These are phyloP conservation scores for Cercospora nicotianae DNA, from an alignment of 2,329 filamentous ascomycete genomes.

Conservation along the genomic window DNA sequence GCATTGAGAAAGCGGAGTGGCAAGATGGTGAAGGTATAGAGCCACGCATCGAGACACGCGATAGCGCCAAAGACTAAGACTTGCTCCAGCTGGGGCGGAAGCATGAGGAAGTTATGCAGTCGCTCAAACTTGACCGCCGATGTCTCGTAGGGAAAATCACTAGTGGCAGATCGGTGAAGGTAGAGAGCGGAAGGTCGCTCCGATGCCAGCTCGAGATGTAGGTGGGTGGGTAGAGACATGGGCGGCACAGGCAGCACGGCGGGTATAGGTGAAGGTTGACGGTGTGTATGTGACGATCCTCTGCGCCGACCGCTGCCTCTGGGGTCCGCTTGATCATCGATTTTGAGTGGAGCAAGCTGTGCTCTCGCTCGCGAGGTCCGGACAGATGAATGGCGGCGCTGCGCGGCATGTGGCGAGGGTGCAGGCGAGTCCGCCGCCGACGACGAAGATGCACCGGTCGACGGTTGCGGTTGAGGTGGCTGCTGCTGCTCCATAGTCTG, in stretches of 20 bases:
- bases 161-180: constrained; percentile 58
- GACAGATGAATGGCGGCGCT: constrained; percentile 21
- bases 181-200: constrained; percentile 62
- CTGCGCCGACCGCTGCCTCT: constrained; percentile 21
- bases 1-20: constrained; percentile 86
- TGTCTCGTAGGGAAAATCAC: constrained; percentile 80
- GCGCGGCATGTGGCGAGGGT: constrained; percentile 4
- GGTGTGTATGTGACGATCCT: constrained; percentile 24
- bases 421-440: constrained; percentile 1
- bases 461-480: not conserved
- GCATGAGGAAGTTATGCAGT: constrained; percentile 79
- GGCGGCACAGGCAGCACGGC: constrained; percentile 60
- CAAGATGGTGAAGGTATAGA: constrained; percentile 94
- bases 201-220: constrained; percentile 65
- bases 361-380: constrained; percentile 20
- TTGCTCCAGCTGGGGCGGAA: constrained; percentile 79
- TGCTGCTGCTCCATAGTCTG: not conserved
- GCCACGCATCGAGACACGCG: constrained; percentile 91
- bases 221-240: constrained; percentile 63
- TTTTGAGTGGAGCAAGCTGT: constrained; percentile 24
- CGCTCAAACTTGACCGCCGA: constrained; percentile 89
- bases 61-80: constrained; percentile 84
- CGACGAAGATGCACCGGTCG: constrained; percentile 3
- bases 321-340: constrained; percentile 28
- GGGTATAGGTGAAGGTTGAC: constrained; percentile 49